Evolutionary conservation across 2,329 filamentous ascomycete genomes (phyloP).

Genomic region (Lecanicillium sp.): DNA sequence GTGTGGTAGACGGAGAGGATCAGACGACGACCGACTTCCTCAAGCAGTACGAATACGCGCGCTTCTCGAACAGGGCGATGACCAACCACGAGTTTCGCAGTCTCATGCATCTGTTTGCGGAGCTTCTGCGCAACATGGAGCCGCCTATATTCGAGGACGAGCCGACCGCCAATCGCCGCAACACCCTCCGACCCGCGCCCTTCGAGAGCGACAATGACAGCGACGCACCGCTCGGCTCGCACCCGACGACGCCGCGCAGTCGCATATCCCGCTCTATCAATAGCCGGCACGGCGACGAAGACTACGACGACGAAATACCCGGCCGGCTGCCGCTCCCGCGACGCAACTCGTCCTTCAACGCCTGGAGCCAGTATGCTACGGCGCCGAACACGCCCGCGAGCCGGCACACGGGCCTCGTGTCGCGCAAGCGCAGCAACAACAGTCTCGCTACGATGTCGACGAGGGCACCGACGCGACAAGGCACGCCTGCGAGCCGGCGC

Average conservation of each 20-base stretch:
- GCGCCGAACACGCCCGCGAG: slow-evolving; percentile 49
- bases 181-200: slow-evolving; percentile 11
- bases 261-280: slow-evolving; percentile 24
- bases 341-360: slow-evolving; percentile 38
- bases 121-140: slow-evolving; percentile 70
- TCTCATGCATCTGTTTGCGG: slow-evolving; percentile 80
- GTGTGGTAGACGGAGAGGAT: slow-evolving; percentile 46
- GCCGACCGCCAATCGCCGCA: slow-evolving; percentile 15
- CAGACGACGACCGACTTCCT: slow-evolving; percentile 57
- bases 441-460: slow-evolving; percentile 36
- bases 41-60: slow-evolving; percentile 70
- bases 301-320: slow-evolving; percentile 3
- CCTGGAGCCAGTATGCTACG: slow-evolving; percentile 42
- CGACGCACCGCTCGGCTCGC: slow-evolving; percentile 38
- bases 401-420: slow-evolving; percentile 30
- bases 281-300: slow-evolving; percentile 28
- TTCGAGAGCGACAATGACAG: slow-evolving; percentile 40
- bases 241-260: slow-evolving; percentile 34
- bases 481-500: background rate
- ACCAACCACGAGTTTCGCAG: slow-evolving; percentile 65
- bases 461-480: background rate
- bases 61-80: slow-evolving; percentile 69
- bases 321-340: slow-evolving; percentile 21
- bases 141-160: slow-evolving; percentile 45
- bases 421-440: slow-evolving; percentile 31